Conservation (phyloP, 1,139 yeast genomes). For the Geotrichum restrictum region DNA sequence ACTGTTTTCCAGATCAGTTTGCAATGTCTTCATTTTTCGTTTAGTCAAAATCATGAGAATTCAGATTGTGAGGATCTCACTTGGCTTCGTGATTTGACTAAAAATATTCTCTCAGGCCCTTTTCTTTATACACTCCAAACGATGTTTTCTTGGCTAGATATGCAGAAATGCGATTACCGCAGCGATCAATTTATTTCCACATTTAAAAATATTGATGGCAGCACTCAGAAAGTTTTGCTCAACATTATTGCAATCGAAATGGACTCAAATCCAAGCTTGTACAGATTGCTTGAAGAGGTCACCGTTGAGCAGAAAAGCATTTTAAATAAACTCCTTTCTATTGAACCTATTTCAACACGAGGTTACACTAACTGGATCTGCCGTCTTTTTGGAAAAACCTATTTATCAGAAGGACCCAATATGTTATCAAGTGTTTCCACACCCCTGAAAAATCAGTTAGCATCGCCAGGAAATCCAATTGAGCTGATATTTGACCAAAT, state of each 20-base stretch:
- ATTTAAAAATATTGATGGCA: background rate
- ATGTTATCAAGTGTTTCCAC: background rate
- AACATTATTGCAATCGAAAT: constrained; percentile 13
- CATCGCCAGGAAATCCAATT: constrained; percentile 4
- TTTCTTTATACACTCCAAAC: background rate
- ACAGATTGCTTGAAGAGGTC: background rate
- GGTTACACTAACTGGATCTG: constrained; percentile 17
- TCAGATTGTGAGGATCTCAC: background rate
- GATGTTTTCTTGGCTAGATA: constrained; percentile 10
- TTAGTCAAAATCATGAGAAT: constrained; percentile 2
- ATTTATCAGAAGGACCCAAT: constrained; percentile 5
- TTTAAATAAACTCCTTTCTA: background rate
- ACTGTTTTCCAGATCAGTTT: constrained; percentile 8
- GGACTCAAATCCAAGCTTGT: constrained; percentile 8
- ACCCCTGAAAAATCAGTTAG: background rate
- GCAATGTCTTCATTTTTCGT: constrained; percentile 2
- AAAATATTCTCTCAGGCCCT: background rate
- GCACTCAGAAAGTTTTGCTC: background rate
- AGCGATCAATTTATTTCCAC: constrained; percentile 3
- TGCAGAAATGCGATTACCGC: background rate
- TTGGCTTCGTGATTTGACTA: constrained; percentile 7
- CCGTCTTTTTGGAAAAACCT: constrained; percentile 11
- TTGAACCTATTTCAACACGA: constrained; percentile 9
- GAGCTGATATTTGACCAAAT: constrained; percentile 2
- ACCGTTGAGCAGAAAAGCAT: background rate